Percentiles rank a stretch among this genome's conserved stretches.
Evolutionary conservation across 2,329 filamentous ascomycete genomes (phyloP).

Genomic region (Penicillium sp.): DNA sequence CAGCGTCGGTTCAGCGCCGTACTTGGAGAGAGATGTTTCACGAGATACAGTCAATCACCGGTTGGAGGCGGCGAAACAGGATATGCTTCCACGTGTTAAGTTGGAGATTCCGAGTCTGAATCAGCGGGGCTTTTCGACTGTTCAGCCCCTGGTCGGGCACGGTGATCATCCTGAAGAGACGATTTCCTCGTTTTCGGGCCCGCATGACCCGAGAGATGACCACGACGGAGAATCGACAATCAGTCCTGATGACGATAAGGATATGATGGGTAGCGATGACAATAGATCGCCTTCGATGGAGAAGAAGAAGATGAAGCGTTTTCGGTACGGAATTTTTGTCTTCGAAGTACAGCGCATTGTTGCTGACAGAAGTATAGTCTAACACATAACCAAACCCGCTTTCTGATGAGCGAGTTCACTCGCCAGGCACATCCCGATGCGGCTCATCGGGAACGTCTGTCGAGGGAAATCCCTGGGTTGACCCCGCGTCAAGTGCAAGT

Average conservation of each 20-base stretch:
- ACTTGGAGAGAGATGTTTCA: constrained; percentile 22
- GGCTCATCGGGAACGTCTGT: constrained; percentile 81
- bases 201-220: constrained; percentile 17
- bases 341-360: background rate
- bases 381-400: constrained; percentile 95
- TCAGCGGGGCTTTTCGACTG: constrained; percentile 18
- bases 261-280: constrained; percentile 30
- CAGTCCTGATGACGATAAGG: constrained; percentile 33
- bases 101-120: constrained; percentile 28
- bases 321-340: constrained; percentile 33
- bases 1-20: constrained; percentile 14
- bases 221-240: constrained; percentile 23
- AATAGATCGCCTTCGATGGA: constrained; percentile 32
- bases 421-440: constrained; percentile 94
- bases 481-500: constrained; percentile 94
- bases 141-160: constrained; percentile 18
- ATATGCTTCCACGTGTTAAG: constrained; percentile 26
- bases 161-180: constrained; percentile 16
- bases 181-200: constrained; percentile 11
- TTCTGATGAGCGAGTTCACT: constrained; percentile 94
- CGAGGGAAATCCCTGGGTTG: constrained; percentile 84
- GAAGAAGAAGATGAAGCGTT: constrained; percentile 48
- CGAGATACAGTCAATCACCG: constrained; percentile 17
- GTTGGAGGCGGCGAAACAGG: constrained; percentile 17
- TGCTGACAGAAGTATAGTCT: constrained; percentile 57